Base-by-base conservation (phyloP, 805 yeast genomes). In the Saturnispora zaruensis region DNA sequence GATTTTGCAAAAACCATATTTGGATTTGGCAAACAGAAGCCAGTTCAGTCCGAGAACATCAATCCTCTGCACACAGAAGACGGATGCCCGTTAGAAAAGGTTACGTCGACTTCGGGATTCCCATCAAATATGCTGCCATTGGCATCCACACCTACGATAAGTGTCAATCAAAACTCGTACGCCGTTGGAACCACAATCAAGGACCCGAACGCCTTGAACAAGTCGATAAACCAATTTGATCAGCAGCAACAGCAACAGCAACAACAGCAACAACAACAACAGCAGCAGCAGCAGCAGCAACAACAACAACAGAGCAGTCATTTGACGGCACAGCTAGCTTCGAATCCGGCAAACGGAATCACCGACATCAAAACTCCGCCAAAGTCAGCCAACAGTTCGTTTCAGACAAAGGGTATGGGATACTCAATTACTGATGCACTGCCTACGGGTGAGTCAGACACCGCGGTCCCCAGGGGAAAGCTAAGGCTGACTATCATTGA, bases 401-500 rank as follows among this genome's bases (percentile, higher is more conserved):
- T 28, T n/a, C 41, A 18, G 5, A 45, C 16, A 23, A 52, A 41
- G 73, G 73, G 49, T 65, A 68, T 40, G 11, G 50, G 48, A 21
- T 48, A 53, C 16, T 50, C 53, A 13, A 25, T 44, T 13, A 45
- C 56, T 3, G 51, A 48, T 44, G 59, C 62, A 1, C 41, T 57
- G 32, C 54, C 60, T 6, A 49, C 57, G 20, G 54, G 58, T 7
- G 56, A 50, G 9, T 47, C 65, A 6, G 62, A 58, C 41, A 59
- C 65, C 14, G 63, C 63, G 6, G 62, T 77, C 5, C 90, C 93
- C 40, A 78, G 85, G 61, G 98, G 98, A 42, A 86, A 85, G 64
- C 74, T 91, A 47, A 79, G 81, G 59, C 89, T 93, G 44, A 80
- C 79, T 32, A 87, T 91, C 53, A 70, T 85, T 25, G 91, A 87